phyloP scores from a whole-genome alignment of 352 stramenopile species.

The Stramenopiles sp. region DNA sequence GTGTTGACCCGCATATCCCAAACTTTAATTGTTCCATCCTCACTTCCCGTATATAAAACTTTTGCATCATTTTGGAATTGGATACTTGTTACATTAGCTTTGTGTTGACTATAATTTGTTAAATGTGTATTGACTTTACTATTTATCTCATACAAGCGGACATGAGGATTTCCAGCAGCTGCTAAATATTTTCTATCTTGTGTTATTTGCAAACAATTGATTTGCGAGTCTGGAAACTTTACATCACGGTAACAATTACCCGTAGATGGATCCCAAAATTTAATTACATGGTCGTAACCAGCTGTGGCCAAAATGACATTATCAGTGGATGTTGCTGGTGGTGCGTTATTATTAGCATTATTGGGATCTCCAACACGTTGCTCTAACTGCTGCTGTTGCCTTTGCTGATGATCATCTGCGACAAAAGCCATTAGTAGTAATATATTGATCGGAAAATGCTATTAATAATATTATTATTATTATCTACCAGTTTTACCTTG shows the following conservation, averaged over 20 bases:
- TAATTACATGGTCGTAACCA: conserved; percentile 92
- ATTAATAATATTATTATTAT: too few species aligned
- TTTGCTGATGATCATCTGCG: too few species aligned
- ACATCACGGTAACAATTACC: conserved; percentile 82
- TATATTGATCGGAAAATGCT: too few species aligned
- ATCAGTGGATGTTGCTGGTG: too few species aligned
- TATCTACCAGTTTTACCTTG: too few species aligned
- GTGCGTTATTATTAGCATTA: too few species aligned
- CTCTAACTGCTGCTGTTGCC: too few species aligned
- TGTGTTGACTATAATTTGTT: conserved; percentile 83
- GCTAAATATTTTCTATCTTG: conserved; percentile 88
- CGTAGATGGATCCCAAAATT: conserved; percentile 89
- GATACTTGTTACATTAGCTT: conserved; percentile 80
- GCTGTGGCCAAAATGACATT: conserved; percentile 82
- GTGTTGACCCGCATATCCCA: conserved; percentile 53
- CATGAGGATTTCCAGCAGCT: conserved; percentile 86
- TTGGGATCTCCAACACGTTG: too few species aligned
- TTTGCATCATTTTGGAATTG: conserved; percentile 90
- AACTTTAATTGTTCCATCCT: conserved; percentile 85
- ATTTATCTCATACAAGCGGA: conserved; percentile 91
- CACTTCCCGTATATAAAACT: conserved; percentile 89
- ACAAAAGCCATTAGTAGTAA: too few species aligned
- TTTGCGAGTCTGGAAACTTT: conserved; percentile 85
- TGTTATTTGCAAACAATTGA: conserved; percentile 88
- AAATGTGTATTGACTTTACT: conserved; percentile 28